phyloP scores from a whole-genome alignment of 805 yeast species.

The Cyberlindnera japonica region DNA sequence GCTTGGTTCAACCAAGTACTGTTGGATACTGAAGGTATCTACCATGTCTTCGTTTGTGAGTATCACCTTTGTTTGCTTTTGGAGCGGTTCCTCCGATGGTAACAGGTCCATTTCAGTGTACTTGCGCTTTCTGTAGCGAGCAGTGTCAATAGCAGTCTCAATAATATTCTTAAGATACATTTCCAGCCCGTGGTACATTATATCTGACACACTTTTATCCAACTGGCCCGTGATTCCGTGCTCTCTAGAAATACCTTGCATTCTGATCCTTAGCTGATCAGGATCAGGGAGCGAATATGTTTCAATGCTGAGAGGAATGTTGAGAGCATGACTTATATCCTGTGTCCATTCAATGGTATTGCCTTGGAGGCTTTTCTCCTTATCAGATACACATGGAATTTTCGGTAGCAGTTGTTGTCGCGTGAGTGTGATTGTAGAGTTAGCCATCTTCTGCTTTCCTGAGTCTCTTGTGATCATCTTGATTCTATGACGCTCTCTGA shows the following conservation, averaged over 20 bases:
- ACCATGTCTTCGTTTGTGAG: conserved; percentile 64
- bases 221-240: conserved; percentile 82
- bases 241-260: conserved; percentile 83
- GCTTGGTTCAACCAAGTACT: conserved; percentile 64
- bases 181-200: conserved; percentile 78
- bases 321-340: conserved; percentile 82
- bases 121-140: conserved; percentile 54
- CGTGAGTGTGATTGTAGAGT: conserved; percentile 63
- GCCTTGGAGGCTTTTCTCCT: conserved; percentile 25
- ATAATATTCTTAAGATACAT: conserved; percentile 69
- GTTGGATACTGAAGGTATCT: conserved; percentile 60
- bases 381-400: conserved; percentile 62
- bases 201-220: conserved; percentile 73
- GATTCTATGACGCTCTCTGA: conserved; percentile 79
- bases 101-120: conserved; percentile 30
- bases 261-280: conserved; percentile 59
- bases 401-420: conserved; percentile 63
- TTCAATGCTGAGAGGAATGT: conserved; percentile 76
- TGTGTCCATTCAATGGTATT: conserved; percentile 83
- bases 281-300: conserved; percentile 79
- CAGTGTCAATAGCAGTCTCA: conserved; percentile 71
- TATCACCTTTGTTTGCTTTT: conserved; percentile 31
- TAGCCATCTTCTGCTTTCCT: conserved; percentile 73
- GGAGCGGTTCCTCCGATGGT: conserved; percentile 1
- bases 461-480: conserved; percentile 80